Percentiles rank a stretch among this genome's conserved stretches.
Evolutionary conservation across 768 basidiomycete genomes (phyloP).

Genomic region (Agrocybe praecox): DNA sequence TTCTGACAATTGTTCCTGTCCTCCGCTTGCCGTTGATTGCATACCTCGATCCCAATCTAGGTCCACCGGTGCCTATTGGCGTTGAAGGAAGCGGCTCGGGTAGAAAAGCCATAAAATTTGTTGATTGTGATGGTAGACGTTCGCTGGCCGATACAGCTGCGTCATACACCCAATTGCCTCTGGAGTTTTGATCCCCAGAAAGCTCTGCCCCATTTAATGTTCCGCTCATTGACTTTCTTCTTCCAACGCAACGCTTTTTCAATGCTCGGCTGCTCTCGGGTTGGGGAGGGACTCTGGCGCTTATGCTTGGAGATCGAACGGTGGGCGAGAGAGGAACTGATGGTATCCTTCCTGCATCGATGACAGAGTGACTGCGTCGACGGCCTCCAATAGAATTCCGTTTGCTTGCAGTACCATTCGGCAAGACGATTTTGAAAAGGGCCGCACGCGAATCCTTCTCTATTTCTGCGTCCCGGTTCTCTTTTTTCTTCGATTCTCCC

Average conservation of each 20-base stretch:
- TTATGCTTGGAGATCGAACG: slow-evolving; percentile 2
- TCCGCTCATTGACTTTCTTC: slow-evolving; percentile 30
- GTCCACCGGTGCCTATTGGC: no score
- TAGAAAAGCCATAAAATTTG: no score
- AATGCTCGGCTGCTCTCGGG: slow-evolving; percentile 30
- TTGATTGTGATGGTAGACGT: background rate
- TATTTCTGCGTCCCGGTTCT: slow-evolving; percentile 9
- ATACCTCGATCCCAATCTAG: no score
- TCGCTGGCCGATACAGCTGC: slow-evolving; percentile 50
- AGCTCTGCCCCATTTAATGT: slow-evolving; percentile 18
- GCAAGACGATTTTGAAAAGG: slow-evolving; percentile 28
- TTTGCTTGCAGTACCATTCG: slow-evolving; percentile 18
- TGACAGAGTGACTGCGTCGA: slow-evolving; percentile 35
- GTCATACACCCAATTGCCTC: slow-evolving; percentile 50
- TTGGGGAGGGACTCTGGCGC: slow-evolving; percentile 6
- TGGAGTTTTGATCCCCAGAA: slow-evolving; percentile 15
- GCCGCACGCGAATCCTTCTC: slow-evolving; percentile 17
- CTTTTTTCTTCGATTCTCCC: slow-evolving; percentile 17
- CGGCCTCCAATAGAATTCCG: slow-evolving; percentile 19
- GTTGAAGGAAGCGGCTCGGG: no score
- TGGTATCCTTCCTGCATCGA: background rate
- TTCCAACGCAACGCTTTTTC: slow-evolving; percentile 59
- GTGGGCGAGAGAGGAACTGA: slow-evolving; percentile 4
- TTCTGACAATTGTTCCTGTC: background rate
- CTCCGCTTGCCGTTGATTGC: background rate